These are phyloP conservation scores for Boeremia exigua DNA, from an alignment of 2,329 filamentous ascomycete genomes.

Conservation along the genomic window DNA sequence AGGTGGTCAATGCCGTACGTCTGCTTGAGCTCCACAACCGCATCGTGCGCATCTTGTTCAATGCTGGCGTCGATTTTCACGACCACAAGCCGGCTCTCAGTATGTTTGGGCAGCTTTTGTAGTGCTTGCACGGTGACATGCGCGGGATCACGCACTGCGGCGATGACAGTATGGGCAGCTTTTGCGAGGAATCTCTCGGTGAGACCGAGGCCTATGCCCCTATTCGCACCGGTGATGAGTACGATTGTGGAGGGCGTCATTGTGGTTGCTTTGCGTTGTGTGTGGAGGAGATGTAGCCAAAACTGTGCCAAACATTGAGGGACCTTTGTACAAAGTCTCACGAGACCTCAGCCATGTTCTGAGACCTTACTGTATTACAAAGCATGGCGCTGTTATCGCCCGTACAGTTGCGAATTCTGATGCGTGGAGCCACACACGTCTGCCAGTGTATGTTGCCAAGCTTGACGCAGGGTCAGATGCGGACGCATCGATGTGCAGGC, in stretches of 20 bases:
- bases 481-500: too few relatives aligned
- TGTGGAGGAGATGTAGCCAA: too few relatives aligned
- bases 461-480: too few relatives aligned
- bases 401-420: too few relatives aligned
- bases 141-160: background rate
- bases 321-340: too few relatives aligned
- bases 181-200: slow-evolving; percentile 2
- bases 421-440: too few relatives aligned
- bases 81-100: slow-evolving; percentile 6
- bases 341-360: too few relatives aligned
- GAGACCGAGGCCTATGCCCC: slow-evolving; percentile 9
- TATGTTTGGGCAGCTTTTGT: background rate
- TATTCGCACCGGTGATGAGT: slow-evolving; percentile 10
- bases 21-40: background rate
- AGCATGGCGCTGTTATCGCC: too few relatives aligned
- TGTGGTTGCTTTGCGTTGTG: too few relatives aligned
- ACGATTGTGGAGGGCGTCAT: background rate
- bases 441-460: too few relatives aligned
- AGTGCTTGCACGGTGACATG: slow-evolving; percentile 1
- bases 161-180: slow-evolving; percentile 2
- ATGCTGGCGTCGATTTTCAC: slow-evolving; percentile 10
- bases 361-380: too few relatives aligned
- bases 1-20: background rate
- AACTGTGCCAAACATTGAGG: too few relatives aligned
- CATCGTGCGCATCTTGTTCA: background rate